Conservation (phyloP, 2,329 filamentous ascomycete genomes). For the Penicillium digitatum region DNA sequence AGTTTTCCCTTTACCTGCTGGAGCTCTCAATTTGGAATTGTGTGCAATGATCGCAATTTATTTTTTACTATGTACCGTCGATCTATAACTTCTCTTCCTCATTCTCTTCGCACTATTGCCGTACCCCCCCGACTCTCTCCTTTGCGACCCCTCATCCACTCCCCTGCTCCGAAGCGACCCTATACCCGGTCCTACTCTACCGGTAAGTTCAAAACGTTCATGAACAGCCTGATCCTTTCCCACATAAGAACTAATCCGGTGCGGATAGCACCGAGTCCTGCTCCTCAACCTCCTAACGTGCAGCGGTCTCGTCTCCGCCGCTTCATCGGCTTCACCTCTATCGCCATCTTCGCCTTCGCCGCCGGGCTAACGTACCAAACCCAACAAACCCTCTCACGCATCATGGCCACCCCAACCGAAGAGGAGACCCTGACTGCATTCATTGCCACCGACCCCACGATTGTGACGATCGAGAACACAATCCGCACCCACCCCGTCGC, state of each 20-base stretch:
- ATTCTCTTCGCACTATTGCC: slow-evolving; percentile 16
- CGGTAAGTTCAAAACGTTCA: background rate
- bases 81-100: slow-evolving; percentile 1
- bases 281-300: slow-evolving; percentile 13
- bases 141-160: slow-evolving; percentile 5
- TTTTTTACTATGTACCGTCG: slow-evolving; percentile 11
- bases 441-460: slow-evolving; percentile 51
- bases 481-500: slow-evolving; percentile 75
- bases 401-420: slow-evolving; percentile 52
- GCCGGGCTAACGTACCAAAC: slow-evolving; percentile 31
- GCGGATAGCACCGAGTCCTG: slow-evolving; percentile 4
- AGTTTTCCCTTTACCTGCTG: slow-evolving; percentile 13
- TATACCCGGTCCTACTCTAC: slow-evolving; percentile 6
- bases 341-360: slow-evolving; percentile 35
- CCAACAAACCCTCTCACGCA: slow-evolving; percentile 22
- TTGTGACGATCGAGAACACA: slow-evolving; percentile 62
- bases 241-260: background rate
- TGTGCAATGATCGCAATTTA: background rate
- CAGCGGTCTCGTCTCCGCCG: slow-evolving; percentile 33
- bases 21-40: background rate
- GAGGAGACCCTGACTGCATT: slow-evolving; percentile 69
- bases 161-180: background rate
- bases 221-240: background rate
- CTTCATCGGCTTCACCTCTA: slow-evolving; percentile 35
- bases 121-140: slow-evolving; percentile 14